Percentiles rank a stretch among this genome's conserved stretches.
These are phyloP conservation scores for Craterostigma plantagineum DNA, from an alignment of 257 asterid genomes.

Conservation along the genomic window DNA sequence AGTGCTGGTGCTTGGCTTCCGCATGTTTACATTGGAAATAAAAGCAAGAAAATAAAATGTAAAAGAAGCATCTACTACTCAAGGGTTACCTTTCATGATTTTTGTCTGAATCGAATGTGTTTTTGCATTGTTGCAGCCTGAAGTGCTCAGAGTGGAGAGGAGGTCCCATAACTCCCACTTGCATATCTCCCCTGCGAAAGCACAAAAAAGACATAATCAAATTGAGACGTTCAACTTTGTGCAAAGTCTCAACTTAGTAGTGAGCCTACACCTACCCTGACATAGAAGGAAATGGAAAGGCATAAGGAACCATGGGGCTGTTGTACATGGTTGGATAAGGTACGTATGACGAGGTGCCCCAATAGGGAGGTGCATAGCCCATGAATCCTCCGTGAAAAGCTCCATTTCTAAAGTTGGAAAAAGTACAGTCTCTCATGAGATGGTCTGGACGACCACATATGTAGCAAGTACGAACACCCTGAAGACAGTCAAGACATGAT, in stretches of 20 bases:
- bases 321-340: conserved; percentile 41
- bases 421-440: conserved; percentile 70
- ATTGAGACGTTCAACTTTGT: no score
- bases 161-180: conserved; percentile 31
- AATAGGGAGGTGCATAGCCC: conserved; percentile 45
- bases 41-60: no score
- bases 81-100: conserved; percentile 33
- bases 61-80: not conserved
- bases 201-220: conserved; percentile 11
- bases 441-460: conserved; percentile 77
- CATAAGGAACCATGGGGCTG: conserved; percentile 30
- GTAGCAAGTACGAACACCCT: conserved; percentile 57
- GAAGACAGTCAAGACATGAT: conserved; percentile 6
- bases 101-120: conserved; percentile 29
- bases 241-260: no score
- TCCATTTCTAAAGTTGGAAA: conserved; percentile 37
- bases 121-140: conserved; percentile 24
- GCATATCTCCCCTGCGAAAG: conserved; percentile 36
- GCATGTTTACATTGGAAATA: no score
- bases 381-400: conserved; percentile 43
- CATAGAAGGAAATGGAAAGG: conserved; percentile 34
- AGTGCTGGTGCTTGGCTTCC: no score
- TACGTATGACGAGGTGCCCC: conserved; percentile 31
- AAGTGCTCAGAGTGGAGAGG: conserved; percentile 20
- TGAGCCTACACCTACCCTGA: conserved; percentile 20